phyloP scores from a whole-genome alignment of 257 asterid genomes.

The Haberlea rhodopensis region DNA sequence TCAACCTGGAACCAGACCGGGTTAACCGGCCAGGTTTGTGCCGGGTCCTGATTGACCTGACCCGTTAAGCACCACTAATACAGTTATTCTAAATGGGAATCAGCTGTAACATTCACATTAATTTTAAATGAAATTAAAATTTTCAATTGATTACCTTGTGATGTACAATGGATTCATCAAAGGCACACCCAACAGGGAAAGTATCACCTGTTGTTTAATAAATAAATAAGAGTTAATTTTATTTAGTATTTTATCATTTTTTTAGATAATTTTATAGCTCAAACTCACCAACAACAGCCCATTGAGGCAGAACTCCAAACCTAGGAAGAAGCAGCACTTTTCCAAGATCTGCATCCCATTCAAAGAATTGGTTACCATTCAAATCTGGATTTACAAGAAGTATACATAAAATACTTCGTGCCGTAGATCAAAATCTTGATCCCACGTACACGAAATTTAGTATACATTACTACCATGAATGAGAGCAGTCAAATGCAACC shows the following conservation, averaged over 20 bases:
- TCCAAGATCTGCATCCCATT: conserved; percentile 39
- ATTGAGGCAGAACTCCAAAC: conserved; percentile 47
- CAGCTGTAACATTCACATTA: neutral
- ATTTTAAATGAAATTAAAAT: neutral
- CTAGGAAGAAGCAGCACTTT: conserved; percentile 49
- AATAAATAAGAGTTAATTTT: too few species aligned
- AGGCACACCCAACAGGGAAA: conserved; percentile 52
- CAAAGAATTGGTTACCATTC: conserved; percentile 1
- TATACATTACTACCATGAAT: conserved; percentile 46
- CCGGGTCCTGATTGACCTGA: too few species aligned
- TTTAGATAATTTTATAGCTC: neutral
- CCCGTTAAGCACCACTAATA: too few species aligned
- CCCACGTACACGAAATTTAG: too few species aligned
- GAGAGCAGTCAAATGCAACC: conserved; percentile 48
- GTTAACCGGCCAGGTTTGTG: too few species aligned
- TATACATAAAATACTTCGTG: too few species aligned
- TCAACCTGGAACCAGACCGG: too few species aligned
- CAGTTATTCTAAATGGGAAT: too few species aligned
- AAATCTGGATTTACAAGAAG: neutral
- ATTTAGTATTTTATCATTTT: neutral
- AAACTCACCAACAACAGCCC: conserved; percentile 56
- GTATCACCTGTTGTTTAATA: conserved; percentile 43
- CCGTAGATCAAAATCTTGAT: too few species aligned
- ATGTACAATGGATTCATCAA: conserved; percentile 43
- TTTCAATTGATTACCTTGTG: conserved; percentile 33